phyloP scores from a whole-genome alignment of 495 filamentous ascomycete species.

The Aspergillus affinis region DNA sequence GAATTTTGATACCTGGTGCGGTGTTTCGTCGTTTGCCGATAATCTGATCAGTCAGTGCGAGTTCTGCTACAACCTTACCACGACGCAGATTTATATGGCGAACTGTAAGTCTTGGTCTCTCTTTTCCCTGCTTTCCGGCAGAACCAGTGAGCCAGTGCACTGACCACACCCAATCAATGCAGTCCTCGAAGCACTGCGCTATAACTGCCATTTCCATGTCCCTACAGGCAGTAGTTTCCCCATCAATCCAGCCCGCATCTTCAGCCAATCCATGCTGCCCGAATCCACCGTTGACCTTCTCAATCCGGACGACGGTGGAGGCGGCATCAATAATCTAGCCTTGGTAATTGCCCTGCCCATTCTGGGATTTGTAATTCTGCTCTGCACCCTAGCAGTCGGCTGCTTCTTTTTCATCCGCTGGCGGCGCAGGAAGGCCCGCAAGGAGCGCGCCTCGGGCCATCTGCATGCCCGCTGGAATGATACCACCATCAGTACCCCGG shows the following conservation, averaged over 20 bases:
- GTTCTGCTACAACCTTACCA: conserved; percentile 45
- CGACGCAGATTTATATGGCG: conserved; percentile 43
- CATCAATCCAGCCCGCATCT: conserved; percentile 45
- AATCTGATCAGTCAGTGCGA: conserved; percentile 44
- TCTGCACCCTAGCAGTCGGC: conserved; percentile 23
- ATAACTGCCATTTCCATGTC: conserved; percentile 48
- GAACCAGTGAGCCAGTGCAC: neutral
- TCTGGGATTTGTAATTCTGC: conserved; percentile 39
- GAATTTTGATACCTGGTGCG: conserved; percentile 37
- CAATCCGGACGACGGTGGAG: conserved; percentile 17
- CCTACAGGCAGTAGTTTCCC: conserved; percentile 34
- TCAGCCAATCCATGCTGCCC: conserved; percentile 41
- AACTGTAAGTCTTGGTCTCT: conserved; percentile 43
- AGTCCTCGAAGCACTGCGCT: conserved; percentile 53
- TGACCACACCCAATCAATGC: neutral
- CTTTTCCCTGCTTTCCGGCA: neutral
- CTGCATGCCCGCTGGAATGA: conserved; percentile 34
- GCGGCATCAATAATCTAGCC: conserved; percentile 37
- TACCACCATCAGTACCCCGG: conserved; percentile 22
- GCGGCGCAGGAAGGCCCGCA: conserved; percentile 33
- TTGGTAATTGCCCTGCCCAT: conserved; percentile 49
- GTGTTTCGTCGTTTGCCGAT: conserved; percentile 37
- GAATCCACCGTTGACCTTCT: conserved; percentile 33
- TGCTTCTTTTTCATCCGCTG: conserved; percentile 42
- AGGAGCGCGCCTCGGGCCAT: conserved; percentile 20